Percentiles rank a stretch among this genome's conserved stretches.
These are phyloP conservation scores for Secale cereale DNA, from an alignment of 176 grass and related monocot species.

Conservation along the genomic window DNA sequence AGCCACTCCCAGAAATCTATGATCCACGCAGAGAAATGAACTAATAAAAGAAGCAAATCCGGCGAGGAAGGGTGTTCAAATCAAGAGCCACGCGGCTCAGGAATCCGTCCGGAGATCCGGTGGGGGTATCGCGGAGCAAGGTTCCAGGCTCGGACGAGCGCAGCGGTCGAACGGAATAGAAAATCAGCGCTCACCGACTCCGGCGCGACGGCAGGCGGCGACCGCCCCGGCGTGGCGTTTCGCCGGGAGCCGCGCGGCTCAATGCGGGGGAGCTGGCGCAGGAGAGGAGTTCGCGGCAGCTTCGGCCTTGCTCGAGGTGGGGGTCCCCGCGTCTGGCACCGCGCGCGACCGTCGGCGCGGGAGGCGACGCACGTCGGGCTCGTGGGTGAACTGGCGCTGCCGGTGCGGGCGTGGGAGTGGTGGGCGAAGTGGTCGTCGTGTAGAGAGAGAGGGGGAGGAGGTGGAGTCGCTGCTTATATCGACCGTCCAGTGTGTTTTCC, in stretches of 20 bases:
- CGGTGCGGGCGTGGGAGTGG: not conserved
- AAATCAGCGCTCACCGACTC: not conserved
- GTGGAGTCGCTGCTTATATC: conserved; percentile 36
- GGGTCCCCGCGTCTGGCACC: not conserved
- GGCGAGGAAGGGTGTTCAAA: not conserved
- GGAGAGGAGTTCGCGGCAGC: not conserved
- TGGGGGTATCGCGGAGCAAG: conserved; percentile 3
- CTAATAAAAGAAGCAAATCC: conserved; percentile 4
- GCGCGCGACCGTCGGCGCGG: conserved; percentile 18
- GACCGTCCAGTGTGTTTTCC: not conserved
- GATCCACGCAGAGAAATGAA: not conserved
- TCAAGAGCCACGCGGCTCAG: not conserved
- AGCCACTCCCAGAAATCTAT: not conserved
- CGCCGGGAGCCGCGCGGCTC: conserved; percentile 8
- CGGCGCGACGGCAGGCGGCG: not conserved
- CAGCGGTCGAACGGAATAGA: too few species aligned
- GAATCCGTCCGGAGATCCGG: conserved; percentile 17
- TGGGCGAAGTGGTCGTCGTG: not conserved
- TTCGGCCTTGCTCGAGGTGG: not conserved
- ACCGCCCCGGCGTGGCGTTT: not conserved
- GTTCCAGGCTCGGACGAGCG: not conserved
- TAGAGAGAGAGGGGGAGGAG: not conserved
- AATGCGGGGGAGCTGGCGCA: conserved; percentile 20
- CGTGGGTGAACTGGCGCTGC: conserved; percentile 3
- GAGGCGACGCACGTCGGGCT: not conserved